Percentiles rank a stretch among this genome's conserved stretches.
These are phyloP conservation scores for Lunasporangiospora selenospora DNA, from an alignment of 192 early-diverging fungal genomes.

Conservation along the genomic window DNA sequence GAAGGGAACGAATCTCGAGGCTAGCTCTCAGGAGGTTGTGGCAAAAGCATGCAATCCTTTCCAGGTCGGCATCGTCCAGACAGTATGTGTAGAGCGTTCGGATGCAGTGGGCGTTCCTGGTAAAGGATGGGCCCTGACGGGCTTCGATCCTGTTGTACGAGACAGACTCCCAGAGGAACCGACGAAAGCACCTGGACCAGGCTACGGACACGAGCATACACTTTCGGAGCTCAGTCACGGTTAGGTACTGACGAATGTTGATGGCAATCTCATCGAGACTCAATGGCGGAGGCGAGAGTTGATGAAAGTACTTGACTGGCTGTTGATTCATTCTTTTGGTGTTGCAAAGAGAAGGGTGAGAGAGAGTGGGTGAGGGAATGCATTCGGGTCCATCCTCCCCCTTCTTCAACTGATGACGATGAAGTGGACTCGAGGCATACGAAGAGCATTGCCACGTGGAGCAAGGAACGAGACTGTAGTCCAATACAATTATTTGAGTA, in stretches of 20 bases:
- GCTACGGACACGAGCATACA: slow-evolving; percentile 12
- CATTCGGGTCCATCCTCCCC: too few species aligned
- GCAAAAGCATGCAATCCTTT: background rate
- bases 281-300: slow-evolving; percentile 13
- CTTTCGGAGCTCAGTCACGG: slow-evolving; percentile 5
- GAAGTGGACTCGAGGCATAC: too few species aligned
- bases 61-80: slow-evolving; percentile 4
- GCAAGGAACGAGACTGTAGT: too few species aligned
- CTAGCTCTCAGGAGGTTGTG: background rate
- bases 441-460: too few species aligned
- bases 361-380: too few species aligned
- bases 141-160: slow-evolving; percentile 1
- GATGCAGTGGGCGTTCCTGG: slow-evolving; percentile 8
- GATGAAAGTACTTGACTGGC: slow-evolving; percentile 30
- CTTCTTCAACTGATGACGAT: too few species aligned
- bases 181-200: slow-evolving; percentile 10
- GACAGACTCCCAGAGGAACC: slow-evolving; percentile 19
- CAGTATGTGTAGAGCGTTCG: slow-evolving; percentile 3
- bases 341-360: too few species aligned
- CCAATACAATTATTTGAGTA: too few species aligned
- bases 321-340: too few species aligned
- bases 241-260: slow-evolving; percentile 1
- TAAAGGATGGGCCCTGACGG: background rate
- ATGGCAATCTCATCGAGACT: slow-evolving; percentile 15
- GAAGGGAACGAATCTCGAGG: background rate